These are phyloP conservation scores for Nakazawaea anatomiae DNA, from an alignment of 805 yeast species.

Conservation along the genomic window DNA sequence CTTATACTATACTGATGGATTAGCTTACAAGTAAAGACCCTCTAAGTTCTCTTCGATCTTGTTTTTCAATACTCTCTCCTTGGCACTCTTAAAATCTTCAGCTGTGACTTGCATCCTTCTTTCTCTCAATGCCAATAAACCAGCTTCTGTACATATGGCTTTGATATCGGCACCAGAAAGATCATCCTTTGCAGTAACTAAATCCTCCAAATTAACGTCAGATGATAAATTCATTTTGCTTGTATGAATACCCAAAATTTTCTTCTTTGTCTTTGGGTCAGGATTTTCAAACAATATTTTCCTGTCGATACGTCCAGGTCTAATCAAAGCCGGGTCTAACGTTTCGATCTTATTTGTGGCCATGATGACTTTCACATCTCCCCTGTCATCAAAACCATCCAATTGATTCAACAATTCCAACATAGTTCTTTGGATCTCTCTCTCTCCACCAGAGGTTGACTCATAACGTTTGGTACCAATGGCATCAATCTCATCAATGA, in stretches of 20 bases:
- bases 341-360: slow-evolving; percentile 98
- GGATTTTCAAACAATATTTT: slow-evolving; percentile 98
- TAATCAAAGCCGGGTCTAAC: slow-evolving; percentile 91
- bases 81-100: slow-evolving; percentile 87
- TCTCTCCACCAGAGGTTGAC: slow-evolving; percentile 94
- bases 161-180: slow-evolving; percentile 96
- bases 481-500: slow-evolving; percentile 97
- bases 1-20: too few species aligned
- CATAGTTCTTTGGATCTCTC: slow-evolving; percentile 99
- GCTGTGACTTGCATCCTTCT: slow-evolving; percentile 97
- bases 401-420: slow-evolving; percentile 93
- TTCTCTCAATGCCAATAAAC: slow-evolving; percentile 89
- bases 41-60: slow-evolving; percentile 95
- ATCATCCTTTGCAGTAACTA: slow-evolving; percentile 88
- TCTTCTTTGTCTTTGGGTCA: slow-evolving; percentile 86
- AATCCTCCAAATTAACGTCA: slow-evolving; percentile 84
- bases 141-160: slow-evolving; percentile 97
- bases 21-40: slow-evolving; percentile 69
- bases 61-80: slow-evolving; percentile 92
- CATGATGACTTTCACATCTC: slow-evolving; percentile 93
- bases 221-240: slow-evolving; percentile 85
- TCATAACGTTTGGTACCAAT: slow-evolving; percentile 98
- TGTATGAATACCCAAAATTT: slow-evolving; percentile 88
- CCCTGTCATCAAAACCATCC: slow-evolving; percentile 98
- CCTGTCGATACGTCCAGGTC: slow-evolving; percentile 97